Conservation (phyloP, 192 early-diverging fungal species). For the Coemansia furcata region DNA sequence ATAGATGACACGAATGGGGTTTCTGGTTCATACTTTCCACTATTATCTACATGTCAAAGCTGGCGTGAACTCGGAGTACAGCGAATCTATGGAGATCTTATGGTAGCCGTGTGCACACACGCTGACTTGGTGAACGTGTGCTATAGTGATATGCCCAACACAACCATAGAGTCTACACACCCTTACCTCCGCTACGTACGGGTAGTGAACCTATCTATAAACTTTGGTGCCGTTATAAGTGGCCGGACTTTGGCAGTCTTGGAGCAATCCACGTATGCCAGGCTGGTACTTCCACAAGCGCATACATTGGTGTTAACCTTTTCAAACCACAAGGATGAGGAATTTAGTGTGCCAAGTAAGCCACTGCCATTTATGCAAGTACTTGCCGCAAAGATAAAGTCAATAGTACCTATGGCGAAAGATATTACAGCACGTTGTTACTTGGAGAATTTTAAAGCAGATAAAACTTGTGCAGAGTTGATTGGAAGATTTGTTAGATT, state of each 20-base stretch:
- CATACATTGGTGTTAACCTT: background rate
- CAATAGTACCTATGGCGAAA: background rate
- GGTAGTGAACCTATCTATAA: background rate
- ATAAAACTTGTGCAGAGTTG: background rate
- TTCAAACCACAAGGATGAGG: background rate
- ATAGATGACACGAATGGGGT: background rate
- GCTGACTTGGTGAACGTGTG: background rate
- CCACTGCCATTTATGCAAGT: background rate
- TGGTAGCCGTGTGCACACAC: background rate
- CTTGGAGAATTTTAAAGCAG: background rate
- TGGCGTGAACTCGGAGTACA: background rate
- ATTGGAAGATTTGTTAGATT: slow-evolving; percentile 3
- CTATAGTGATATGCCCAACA: background rate
- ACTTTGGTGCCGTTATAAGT: background rate
- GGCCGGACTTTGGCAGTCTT: background rate
- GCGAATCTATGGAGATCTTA: background rate
- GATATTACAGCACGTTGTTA: background rate
- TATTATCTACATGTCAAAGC: background rate
- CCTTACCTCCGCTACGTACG: background rate
- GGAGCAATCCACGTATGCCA: background rate
- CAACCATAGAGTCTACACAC: background rate
- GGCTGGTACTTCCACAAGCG: background rate
- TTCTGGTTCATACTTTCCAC: background rate
- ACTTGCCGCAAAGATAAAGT: background rate
- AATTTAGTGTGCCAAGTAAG: background rate